Evolutionary conservation across 2,329 filamentous ascomycete genomes (phyloP).

Genomic region (Penicillium rolfsii): DNA sequence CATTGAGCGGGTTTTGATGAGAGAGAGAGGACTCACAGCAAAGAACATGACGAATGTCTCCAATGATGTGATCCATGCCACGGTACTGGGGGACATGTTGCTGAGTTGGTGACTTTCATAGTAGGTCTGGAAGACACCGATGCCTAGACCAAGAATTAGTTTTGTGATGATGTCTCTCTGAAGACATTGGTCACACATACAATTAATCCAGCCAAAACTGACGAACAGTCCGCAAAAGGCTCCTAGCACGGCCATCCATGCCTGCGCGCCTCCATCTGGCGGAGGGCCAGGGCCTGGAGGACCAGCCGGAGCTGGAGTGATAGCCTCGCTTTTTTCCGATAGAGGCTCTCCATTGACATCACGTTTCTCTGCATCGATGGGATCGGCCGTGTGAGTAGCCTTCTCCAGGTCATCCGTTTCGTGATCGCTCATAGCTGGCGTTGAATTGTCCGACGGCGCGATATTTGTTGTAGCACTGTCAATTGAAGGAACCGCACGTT

Average conservation of each 20-base stretch:
- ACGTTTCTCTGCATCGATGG: slow-evolving; percentile 3
- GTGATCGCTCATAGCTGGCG: slow-evolving; percentile 1
- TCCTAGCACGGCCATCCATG: slow-evolving; percentile 54
- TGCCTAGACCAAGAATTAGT: slow-evolving; percentile 20
- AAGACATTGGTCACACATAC: slow-evolving; percentile 30
- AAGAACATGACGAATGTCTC: slow-evolving; percentile 35
- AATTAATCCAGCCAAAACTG: slow-evolving; percentile 57
- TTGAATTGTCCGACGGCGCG: slow-evolving; percentile 12
- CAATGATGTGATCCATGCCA: slow-evolving; percentile 66
- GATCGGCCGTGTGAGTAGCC: slow-evolving; percentile 7
- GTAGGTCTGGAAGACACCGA: slow-evolving; percentile 54
- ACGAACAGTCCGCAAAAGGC: slow-evolving; percentile 53
- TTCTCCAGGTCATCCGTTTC: slow-evolving; percentile 18
- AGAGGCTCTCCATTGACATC: slow-evolving; percentile 1
- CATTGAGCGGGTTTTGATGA: not conserved
- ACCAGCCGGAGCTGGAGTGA: slow-evolving; percentile 8
- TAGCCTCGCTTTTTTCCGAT: slow-evolving; percentile 9
- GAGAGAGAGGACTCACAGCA: slow-evolving; percentile 16
- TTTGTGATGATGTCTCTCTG: not conserved
- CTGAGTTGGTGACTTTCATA: slow-evolving; percentile 57
- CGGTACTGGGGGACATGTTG: slow-evolving; percentile 56
- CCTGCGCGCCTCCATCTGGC: slow-evolving; percentile 38
- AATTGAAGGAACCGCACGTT: slow-evolving; percentile 11
- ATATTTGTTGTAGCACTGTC: slow-evolving; percentile 16
- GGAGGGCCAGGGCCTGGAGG: slow-evolving; percentile 22